Conservation (phyloP, 208 protist genomes). For the Naegleria gruberi region DNA sequence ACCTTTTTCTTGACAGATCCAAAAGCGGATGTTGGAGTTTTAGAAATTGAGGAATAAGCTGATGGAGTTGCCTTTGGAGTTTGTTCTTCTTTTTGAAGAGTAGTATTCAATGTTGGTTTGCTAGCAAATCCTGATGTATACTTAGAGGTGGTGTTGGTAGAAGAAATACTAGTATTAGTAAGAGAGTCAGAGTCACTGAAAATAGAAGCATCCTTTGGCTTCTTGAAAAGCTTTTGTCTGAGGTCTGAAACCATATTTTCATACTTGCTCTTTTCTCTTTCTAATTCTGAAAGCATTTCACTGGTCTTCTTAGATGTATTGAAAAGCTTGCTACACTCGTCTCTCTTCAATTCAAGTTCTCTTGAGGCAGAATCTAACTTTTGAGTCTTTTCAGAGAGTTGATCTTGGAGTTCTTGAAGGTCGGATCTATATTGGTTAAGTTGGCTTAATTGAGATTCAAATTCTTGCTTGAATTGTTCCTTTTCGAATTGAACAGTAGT, state of each 20-base stretch:
- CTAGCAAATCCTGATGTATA: background rate
- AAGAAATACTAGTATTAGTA: background rate
- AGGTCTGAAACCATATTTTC: background rate
- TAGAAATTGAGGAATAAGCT: background rate
- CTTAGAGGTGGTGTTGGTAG: background rate
- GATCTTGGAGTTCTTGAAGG: background rate
- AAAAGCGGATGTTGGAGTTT: background rate
- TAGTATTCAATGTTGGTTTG: background rate
- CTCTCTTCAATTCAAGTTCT: background rate
- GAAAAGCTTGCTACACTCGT: background rate
- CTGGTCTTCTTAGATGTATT: background rate
- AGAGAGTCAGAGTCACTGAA: background rate
- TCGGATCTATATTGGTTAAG: background rate
- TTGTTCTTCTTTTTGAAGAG: background rate
- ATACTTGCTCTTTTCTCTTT: conserved; percentile 9
- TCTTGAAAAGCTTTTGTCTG: conserved; percentile 2
- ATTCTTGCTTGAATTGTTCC: conserved; percentile 21
- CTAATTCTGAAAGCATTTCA: conserved; percentile 2
- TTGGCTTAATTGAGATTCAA: background rate
- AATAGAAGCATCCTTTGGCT: background rate
- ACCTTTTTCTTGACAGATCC: background rate
- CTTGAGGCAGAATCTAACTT: background rate
- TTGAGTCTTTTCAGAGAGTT: background rate
- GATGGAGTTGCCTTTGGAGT: background rate
- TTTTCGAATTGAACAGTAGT: background rate